Conservation (phyloP, 305 asterid genomes). For the Stenogyne calaminthoides region DNA sequence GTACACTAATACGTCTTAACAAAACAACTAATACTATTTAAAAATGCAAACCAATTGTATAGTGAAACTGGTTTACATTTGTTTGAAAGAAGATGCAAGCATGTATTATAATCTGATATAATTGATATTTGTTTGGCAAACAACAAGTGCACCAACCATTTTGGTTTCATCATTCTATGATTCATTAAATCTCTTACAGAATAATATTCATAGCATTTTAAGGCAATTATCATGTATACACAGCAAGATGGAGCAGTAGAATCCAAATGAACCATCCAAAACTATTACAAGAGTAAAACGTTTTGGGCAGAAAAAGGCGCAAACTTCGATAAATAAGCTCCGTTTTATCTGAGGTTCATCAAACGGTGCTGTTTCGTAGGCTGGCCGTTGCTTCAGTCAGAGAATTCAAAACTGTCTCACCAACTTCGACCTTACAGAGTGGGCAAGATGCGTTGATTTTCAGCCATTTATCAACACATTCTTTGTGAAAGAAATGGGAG, state of each 20-base stretch:
- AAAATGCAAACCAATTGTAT: no score
- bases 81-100: neutral
- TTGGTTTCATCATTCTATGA: slow-evolving; percentile 2
- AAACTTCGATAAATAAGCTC: slow-evolving; percentile 3
- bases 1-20: no score
- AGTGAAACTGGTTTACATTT: no score
- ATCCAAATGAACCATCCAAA: slow-evolving; percentile 4
- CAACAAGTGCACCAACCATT: slow-evolving; percentile 18
- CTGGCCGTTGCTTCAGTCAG: slow-evolving; percentile 68
- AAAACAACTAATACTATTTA: no score
- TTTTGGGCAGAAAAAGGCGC: slow-evolving; percentile 22
- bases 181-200: slow-evolving; percentile 18
- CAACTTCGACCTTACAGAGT: slow-evolving; percentile 93
- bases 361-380: slow-evolving; percentile 42
- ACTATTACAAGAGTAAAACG: neutral
- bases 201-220: slow-evolving; percentile 10
- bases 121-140: slow-evolving; percentile 1
- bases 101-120: slow-evolving; percentile 9
- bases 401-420: slow-evolving; percentile 67
- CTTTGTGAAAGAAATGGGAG: slow-evolving; percentile 91
- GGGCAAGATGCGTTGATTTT: slow-evolving; percentile 90
- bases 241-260: slow-evolving; percentile 7
- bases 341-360: slow-evolving; percentile 2
- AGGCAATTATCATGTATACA: slow-evolving; percentile 26
- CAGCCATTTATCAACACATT: slow-evolving; percentile 95